Percentiles rank a stretch among this genome's conserved stretches.
Evolutionary conservation across 495 filamentous ascomycete genomes (phyloP).

Genomic region (Xylaria grammica): DNA sequence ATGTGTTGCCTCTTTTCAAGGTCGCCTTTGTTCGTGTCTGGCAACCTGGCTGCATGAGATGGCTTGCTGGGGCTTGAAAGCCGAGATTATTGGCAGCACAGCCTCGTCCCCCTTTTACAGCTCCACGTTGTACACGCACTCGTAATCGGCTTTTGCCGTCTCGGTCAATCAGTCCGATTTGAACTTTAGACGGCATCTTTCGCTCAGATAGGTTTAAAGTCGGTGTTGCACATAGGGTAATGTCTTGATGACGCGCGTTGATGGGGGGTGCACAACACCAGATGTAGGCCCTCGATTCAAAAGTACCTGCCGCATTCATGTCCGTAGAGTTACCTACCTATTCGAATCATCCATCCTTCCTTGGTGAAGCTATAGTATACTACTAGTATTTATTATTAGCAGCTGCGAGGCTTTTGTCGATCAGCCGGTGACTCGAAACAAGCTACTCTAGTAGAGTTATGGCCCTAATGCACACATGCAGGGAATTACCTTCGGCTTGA

Average conservation of each 20-base stretch:
- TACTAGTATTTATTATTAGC: too few species aligned
- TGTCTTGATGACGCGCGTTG: too few species aligned
- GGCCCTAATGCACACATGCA: too few species aligned
- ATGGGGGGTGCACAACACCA: too few species aligned
- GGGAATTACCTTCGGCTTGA: background rate
- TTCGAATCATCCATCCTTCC: too few species aligned
- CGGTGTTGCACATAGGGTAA: background rate
- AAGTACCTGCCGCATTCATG: too few species aligned
- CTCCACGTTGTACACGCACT: background rate
- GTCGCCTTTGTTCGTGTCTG: constrained; percentile 15
- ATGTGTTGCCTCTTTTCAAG: background rate
- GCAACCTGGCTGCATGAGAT: background rate
- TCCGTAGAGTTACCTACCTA: too few species aligned
- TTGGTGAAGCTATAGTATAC: background rate
- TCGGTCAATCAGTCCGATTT: background rate
- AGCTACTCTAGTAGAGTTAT: background rate
- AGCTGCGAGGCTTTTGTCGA: background rate
- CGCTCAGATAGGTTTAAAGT: background rate
- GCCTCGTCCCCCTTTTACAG: background rate
- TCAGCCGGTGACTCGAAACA: constrained; percentile 2
- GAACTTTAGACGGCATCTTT: background rate
- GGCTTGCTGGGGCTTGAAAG: constrained; percentile 9
- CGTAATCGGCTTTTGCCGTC: constrained; percentile 8
- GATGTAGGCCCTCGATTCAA: too few species aligned
- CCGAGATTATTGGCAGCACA: constrained; percentile 18